Conservation (phyloP, 169 alveolate genomes). For the Eimeria acervulina region DNA sequence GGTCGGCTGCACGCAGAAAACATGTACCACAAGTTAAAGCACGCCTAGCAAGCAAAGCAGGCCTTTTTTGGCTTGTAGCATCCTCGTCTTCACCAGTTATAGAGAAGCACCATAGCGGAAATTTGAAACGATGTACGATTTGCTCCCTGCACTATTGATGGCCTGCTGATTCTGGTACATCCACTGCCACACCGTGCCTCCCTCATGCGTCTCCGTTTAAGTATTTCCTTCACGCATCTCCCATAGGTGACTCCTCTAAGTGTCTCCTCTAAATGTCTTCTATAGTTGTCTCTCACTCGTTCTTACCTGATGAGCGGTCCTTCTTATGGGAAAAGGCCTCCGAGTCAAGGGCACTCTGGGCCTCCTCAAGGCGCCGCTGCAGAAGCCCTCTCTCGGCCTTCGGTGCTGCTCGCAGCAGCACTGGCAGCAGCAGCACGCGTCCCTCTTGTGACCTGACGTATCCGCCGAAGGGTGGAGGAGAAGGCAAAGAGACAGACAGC, state of each 20-base stretch:
- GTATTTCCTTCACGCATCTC: too few species aligned
- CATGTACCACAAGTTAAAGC: not conserved
- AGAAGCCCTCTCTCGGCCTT: conserved; percentile 55
- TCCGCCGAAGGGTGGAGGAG: conserved; percentile 71
- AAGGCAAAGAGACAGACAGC: conserved; percentile 73
- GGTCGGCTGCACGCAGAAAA: not conserved
- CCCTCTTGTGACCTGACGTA: conserved; percentile 60
- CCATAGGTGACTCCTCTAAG: too few species aligned
- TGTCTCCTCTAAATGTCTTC: too few species aligned
- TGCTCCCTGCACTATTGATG: too few species aligned
- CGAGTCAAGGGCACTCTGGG: conserved; percentile 6
- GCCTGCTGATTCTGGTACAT: too few species aligned
- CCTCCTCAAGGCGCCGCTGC: conserved; percentile 69
- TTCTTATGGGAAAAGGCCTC: not conserved
- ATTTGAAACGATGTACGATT: too few species aligned
- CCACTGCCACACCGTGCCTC: too few species aligned
- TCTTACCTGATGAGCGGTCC: not conserved
- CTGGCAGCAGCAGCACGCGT: conserved; percentile 68
- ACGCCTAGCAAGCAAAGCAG: not conserved
- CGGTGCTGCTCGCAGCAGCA: conserved; percentile 67
- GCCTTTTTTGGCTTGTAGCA: too few species aligned
- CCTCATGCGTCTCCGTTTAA: too few species aligned
- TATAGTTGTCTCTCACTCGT: not conserved
- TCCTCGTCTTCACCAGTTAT: not conserved
- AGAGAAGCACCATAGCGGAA: too few species aligned